Evolutionary conservation across 2,329 filamentous ascomycete species (phyloP).

Genomic region (Ophiostoma himal-ulmi): DNA sequence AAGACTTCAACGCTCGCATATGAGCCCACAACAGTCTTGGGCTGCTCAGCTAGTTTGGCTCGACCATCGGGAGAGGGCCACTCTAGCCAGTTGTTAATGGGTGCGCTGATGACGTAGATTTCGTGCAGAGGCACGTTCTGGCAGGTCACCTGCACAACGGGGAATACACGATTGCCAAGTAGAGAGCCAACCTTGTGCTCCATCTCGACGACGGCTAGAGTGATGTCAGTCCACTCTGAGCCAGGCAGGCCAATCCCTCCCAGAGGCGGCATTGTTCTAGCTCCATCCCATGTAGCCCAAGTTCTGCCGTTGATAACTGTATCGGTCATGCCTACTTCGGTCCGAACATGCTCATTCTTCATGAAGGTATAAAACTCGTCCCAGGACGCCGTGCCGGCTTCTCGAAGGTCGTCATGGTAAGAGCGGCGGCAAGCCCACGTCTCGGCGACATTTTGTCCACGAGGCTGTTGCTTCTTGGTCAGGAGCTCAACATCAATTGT

Average conservation of each 20-base stretch:
- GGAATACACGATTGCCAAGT: slow-evolving; percentile 60
- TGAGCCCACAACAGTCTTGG: slow-evolving; percentile 48
- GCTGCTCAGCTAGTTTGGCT: slow-evolving; percentile 36
- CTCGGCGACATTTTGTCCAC: slow-evolving; percentile 36
- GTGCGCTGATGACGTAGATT: slow-evolving; percentile 54
- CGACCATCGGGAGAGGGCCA: not conserved
- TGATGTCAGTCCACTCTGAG: slow-evolving; percentile 42
- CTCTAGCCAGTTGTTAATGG: slow-evolving; percentile 40
- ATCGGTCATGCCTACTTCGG: slow-evolving; percentile 55
- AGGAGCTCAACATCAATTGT: slow-evolving; percentile 18
- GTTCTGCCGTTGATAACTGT: slow-evolving; percentile 37
- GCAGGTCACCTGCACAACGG: slow-evolving; percentile 57
- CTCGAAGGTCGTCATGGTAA: slow-evolving; percentile 50
- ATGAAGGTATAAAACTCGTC: slow-evolving; percentile 57
- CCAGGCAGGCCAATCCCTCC: slow-evolving; percentile 37
- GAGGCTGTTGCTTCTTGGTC: slow-evolving; percentile 19
- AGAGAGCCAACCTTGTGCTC: slow-evolving; percentile 56
- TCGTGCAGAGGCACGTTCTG: slow-evolving; percentile 38
- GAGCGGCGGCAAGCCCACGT: slow-evolving; percentile 61
- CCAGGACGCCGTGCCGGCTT: slow-evolving; percentile 53
- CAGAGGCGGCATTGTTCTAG: not conserved
- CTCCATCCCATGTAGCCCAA: slow-evolving; percentile 37
- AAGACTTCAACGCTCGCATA: slow-evolving; percentile 64
- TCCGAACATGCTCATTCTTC: slow-evolving; percentile 50
- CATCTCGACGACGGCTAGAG: slow-evolving; percentile 56